Percentiles rank a stretch among this genome's conserved stretches.
These are phyloP conservation scores for Salisapilia sapeloensis DNA, from an alignment of 352 stramenopile species.

Conservation along the genomic window DNA sequence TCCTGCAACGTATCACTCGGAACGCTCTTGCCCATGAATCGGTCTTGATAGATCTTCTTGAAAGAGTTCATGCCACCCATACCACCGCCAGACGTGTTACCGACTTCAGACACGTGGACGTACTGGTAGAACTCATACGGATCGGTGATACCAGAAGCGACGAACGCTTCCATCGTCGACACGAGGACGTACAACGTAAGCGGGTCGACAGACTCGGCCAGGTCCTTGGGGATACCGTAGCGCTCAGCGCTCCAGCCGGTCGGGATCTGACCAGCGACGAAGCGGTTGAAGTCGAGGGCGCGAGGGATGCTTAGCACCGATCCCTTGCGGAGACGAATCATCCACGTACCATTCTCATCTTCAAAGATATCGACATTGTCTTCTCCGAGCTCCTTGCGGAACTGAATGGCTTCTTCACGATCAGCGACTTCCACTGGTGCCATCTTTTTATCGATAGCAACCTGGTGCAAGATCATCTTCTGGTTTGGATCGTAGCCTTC, in stretches of 20 bases:
- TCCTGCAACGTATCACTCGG: constrained; percentile 71
- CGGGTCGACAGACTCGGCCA: constrained; percentile 63
- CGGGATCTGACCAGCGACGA: constrained; percentile 76
- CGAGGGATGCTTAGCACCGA: constrained; percentile 69
- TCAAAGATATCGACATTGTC: constrained; percentile 77
- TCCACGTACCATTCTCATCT: constrained; percentile 44
- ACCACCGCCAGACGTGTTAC: constrained; percentile 70
- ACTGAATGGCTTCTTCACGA: constrained; percentile 67
- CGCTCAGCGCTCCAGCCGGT: constrained; percentile 76
- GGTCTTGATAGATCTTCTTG: constrained; percentile 55
- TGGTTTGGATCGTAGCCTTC: constrained; percentile 80
- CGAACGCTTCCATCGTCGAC: constrained; percentile 71
- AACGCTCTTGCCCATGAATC: constrained; percentile 50
- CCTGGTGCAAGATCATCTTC: constrained; percentile 73
- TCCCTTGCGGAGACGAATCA: constrained; percentile 72
- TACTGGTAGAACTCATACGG: constrained; percentile 87
- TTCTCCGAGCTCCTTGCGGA: constrained; percentile 57
- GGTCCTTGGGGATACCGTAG: constrained; percentile 62
- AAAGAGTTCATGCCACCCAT: constrained; percentile 72
- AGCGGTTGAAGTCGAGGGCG: constrained; percentile 65
- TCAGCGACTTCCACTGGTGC: constrained; percentile 74
- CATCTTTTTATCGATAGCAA: constrained; percentile 82
- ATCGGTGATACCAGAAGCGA: constrained; percentile 62
- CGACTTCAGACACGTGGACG: constrained; percentile 76
- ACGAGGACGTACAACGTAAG: constrained; percentile 59